phyloP scores from a whole-genome alignment of 2,329 filamentous ascomycete species.

The Fusarium zealandicum region DNA sequence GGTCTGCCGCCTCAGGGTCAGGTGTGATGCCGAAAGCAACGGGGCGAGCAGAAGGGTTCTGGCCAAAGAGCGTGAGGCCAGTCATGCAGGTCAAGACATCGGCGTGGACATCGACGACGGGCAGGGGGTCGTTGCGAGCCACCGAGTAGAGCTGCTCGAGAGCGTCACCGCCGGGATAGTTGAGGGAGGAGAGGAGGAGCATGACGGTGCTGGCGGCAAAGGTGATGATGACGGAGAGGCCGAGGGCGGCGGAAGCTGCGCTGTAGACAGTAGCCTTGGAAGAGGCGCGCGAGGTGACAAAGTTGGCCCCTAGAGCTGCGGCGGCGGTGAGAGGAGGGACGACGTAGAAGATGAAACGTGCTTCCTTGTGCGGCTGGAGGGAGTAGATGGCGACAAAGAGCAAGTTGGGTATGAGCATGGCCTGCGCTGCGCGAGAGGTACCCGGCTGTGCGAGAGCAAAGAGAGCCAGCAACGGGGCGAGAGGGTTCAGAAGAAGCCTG shows the following conservation, averaged over 20 bases:
- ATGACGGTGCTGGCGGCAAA: conserved; percentile 69
- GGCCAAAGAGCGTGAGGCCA: conserved; percentile 71
- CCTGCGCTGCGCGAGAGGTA: conserved; percentile 52
- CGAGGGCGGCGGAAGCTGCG: conserved; percentile 61
- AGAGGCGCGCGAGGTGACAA: conserved; percentile 68
- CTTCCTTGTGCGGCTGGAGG: conserved; percentile 92
- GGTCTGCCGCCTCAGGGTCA: conserved; percentile 27
- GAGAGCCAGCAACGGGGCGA: conserved; percentile 64
- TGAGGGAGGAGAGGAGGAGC: conserved; percentile 82
- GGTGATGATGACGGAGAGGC: conserved; percentile 65
- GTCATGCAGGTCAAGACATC: conserved; percentile 76
- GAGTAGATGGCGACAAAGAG: conserved; percentile 83
- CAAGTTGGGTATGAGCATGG: conserved; percentile 70
- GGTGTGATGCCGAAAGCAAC: conserved; percentile 42
- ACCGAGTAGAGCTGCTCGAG: conserved; percentile 61
- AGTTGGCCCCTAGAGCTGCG: conserved; percentile 75
- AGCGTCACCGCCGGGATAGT: conserved; percentile 91
- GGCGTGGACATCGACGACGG: conserved; percentile 60
- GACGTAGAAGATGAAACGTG: conserved; percentile 91
- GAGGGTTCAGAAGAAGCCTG: conserved; percentile 82
- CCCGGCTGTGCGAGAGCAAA: conserved; percentile 59
- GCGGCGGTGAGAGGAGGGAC: conserved; percentile 82
- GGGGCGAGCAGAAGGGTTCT: conserved; percentile 52
- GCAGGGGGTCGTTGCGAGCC: conserved; percentile 34
- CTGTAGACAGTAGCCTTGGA: conserved; percentile 65